Evolutionary conservation across 768 basidiomycete species (phyloP).

Genomic region (Erythrobasidium yunnanense): DNA sequence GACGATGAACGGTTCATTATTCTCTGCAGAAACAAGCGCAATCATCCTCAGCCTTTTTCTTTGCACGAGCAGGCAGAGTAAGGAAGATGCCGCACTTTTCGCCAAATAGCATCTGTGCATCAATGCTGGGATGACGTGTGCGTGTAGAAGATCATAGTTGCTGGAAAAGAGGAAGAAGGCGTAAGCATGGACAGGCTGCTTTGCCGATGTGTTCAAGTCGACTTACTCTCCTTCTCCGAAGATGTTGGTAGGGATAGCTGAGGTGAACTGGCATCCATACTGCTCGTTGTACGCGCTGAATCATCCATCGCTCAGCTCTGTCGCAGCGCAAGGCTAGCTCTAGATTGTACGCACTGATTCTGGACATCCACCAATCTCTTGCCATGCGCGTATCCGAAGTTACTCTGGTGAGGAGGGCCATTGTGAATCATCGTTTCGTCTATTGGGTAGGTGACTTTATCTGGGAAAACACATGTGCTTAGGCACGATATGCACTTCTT

Average conservation of each 20-base stretch:
- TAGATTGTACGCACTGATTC: constrained; percentile 59
- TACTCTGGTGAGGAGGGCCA: constrained; percentile 83
- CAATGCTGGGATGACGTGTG: constrained; percentile 88
- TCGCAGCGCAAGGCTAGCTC: neutral
- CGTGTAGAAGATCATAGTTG: constrained; percentile 82
- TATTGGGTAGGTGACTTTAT: constrained; percentile 84
- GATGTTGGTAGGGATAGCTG: constrained; percentile 94
- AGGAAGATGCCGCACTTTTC: constrained; percentile 53
- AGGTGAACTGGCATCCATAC: constrained; percentile 87
- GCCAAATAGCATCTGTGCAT: constrained; percentile 88
- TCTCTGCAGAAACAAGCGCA: constrained; percentile 47
- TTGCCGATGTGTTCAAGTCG: neutral
- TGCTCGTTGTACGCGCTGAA: constrained; percentile 86
- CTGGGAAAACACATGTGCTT: constrained; percentile 94
- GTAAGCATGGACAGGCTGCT: neutral
- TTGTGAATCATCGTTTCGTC: constrained; percentile 85
- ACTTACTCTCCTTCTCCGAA: constrained; percentile 51
- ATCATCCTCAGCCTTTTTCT: neutral
- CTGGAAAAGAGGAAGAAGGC: constrained; percentile 51
- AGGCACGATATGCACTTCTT: constrained; percentile 85
- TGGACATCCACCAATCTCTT: constrained; percentile 92
- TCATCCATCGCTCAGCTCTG: neutral
- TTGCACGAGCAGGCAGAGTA: too few species aligned
- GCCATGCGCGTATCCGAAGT: constrained; percentile 93
- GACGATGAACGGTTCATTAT: constrained; percentile 74